Conservation (phyloP, 805 yeast genomes). For the Zygosaccharomyces lentus region DNA sequence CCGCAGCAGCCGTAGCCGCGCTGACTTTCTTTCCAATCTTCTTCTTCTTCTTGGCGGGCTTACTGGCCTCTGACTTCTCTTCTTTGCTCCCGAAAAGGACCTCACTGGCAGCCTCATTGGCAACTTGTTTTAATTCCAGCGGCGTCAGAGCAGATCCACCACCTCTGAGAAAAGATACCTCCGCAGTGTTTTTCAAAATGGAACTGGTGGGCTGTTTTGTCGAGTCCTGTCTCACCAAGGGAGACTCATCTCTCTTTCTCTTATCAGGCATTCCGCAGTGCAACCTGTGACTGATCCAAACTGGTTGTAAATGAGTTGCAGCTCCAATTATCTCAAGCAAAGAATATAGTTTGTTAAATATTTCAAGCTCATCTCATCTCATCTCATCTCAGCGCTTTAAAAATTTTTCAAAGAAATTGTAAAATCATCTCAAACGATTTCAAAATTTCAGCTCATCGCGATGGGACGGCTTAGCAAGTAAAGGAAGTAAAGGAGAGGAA, state of each 20-base stretch:
- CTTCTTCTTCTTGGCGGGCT: constrained; percentile 43
- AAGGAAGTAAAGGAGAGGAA: too few species aligned
- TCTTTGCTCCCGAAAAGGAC: constrained; percentile 54
- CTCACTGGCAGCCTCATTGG: constrained; percentile 88
- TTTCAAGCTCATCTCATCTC: constrained; percentile 18
- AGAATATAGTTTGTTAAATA: neutral
- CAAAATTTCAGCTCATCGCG: constrained; percentile 2
- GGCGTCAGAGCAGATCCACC: constrained; percentile 85
- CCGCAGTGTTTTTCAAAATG: constrained; percentile 37
- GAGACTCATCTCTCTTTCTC: constrained; percentile 49
- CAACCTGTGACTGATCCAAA: constrained; percentile 2
- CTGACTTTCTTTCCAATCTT: constrained; percentile 28
- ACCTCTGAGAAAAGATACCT: constrained; percentile 83
- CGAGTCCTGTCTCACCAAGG: constrained; percentile 39
- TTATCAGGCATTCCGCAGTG: constrained; percentile 31
- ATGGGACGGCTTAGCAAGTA: neutral
- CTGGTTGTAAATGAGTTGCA: neutral
- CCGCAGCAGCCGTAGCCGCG: constrained; percentile 19
- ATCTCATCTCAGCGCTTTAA: constrained; percentile 21
- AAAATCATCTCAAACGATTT: constrained; percentile 4
- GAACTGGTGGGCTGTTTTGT: constrained; percentile 38
- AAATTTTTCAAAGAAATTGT: constrained; percentile 10
- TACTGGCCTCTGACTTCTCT: constrained; percentile 20
- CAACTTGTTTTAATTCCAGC: constrained; percentile 84
- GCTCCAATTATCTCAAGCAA: neutral